Evolutionary conservation across 768 basidiomycete species (phyloP).

Genomic region (Austroboletus festivus): DNA sequence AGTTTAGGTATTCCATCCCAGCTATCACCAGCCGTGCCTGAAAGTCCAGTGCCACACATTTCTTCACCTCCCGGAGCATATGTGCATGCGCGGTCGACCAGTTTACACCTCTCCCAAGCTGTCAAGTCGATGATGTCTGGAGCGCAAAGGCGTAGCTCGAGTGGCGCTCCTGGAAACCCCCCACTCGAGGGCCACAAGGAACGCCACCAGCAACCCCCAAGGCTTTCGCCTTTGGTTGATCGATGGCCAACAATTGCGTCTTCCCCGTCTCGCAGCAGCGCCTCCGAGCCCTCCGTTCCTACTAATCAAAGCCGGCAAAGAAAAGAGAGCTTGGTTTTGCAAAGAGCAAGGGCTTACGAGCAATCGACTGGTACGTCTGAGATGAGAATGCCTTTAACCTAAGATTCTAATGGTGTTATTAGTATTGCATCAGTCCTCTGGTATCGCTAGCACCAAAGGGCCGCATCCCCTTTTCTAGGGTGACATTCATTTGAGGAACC

Average conservation of each 20-base stretch:
- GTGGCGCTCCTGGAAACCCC: background rate
- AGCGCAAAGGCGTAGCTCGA: constrained; percentile 14
- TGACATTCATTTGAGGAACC: constrained; percentile 1
- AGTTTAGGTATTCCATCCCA: constrained; percentile 12
- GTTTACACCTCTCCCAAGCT: constrained; percentile 19
- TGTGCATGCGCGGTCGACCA: constrained; percentile 17
- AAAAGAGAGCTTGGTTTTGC: constrained; percentile 30
- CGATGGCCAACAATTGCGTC: constrained; percentile 3
- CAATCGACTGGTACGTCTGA: constrained; percentile 18
- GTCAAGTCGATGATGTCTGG: constrained; percentile 28
- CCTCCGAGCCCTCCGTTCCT: constrained; percentile 11
- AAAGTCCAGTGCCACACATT: constrained; percentile 14
- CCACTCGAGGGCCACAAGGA: constrained; percentile 10
- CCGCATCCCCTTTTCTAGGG: constrained; percentile 21
- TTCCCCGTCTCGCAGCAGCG: background rate
- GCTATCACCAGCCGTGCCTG: constrained; percentile 16
- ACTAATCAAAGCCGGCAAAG: constrained; percentile 4
- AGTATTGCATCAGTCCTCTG: background rate
- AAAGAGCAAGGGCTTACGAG: constrained; percentile 29
- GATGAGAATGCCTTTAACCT: background rate
- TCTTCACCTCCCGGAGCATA: constrained; percentile 7
- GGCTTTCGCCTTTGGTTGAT: constrained; percentile 16
- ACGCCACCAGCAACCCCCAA: constrained; percentile 2
- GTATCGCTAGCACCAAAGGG: background rate
- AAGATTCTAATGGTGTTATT: background rate